phyloP scores from a whole-genome alignment of 2,329 filamentous ascomycete genomes.

The Colletotrichum sp. region DNA sequence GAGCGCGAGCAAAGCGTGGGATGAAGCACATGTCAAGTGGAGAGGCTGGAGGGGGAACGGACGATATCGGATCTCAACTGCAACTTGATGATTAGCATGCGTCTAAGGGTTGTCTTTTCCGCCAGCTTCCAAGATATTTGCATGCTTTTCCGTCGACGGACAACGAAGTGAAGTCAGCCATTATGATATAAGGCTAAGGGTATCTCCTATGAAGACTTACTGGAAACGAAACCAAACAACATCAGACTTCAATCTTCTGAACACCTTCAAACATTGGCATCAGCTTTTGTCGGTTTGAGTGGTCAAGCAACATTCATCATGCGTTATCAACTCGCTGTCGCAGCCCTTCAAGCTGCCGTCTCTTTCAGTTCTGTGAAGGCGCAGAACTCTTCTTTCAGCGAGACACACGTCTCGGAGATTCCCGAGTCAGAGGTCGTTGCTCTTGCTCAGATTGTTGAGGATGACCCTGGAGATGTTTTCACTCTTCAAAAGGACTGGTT shows the following conservation, averaged over 20 bases:
- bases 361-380: not conserved
- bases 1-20: not conserved
- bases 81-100: not conserved
- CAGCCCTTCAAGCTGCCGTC: not conserved
- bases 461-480: not conserved
- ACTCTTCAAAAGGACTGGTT: constrained; percentile 23
- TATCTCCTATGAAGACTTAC: not conserved
- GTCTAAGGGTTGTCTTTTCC: not conserved
- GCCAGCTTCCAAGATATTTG: not conserved
- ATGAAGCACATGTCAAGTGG: not conserved
- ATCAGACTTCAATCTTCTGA: not conserved
- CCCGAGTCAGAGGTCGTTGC: not conserved
- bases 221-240: not conserved
- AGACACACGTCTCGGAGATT: not conserved
- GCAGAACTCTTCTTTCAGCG: constrained; percentile 4
- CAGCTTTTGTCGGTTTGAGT: not conserved
- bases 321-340: not conserved
- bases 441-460: constrained; percentile 1
- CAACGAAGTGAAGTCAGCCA: not conserved
- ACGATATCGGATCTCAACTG: not conserved
- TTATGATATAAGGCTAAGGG: not conserved
- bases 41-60: not conserved
- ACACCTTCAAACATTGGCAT: not conserved
- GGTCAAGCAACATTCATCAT: not conserved
- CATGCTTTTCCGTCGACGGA: not conserved